Conservation (phyloP, 768 basidiomycete genomes). For the Phlebiopsis gigantea region DNA sequence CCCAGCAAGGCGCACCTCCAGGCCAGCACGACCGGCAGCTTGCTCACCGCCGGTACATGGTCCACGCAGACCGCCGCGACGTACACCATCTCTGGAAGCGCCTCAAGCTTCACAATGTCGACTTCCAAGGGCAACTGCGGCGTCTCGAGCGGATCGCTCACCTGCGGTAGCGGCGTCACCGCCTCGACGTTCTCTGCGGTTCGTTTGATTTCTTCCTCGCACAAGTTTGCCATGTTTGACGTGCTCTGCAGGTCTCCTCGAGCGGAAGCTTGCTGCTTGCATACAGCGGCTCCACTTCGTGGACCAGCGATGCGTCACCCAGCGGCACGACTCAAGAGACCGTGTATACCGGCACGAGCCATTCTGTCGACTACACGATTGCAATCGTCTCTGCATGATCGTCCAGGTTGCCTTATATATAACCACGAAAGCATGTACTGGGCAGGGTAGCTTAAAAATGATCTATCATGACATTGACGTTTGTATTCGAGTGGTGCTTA, state of each 20-base stretch:
- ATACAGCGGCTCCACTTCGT: conserved; percentile 43
- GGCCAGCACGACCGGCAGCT: conserved; percentile 41
- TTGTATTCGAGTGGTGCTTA: background rate
- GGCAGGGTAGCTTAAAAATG: background rate
- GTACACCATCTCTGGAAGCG: conserved; percentile 42
- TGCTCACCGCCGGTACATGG: conserved; percentile 54
- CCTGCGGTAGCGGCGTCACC: conserved; percentile 46
- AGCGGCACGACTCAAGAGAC: conserved; percentile 40
- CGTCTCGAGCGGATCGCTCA: conserved; percentile 38
- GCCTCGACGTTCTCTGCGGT: conserved; percentile 49
- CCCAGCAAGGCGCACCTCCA: conserved; percentile 44
- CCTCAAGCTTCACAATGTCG: conserved; percentile 49
- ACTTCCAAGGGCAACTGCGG: conserved; percentile 57
- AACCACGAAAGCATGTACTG: background rate
- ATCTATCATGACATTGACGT: background rate
- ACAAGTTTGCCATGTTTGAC: background rate
- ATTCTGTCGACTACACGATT: conserved; percentile 23
- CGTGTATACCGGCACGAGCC: conserved; percentile 27
- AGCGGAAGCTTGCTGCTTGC: conserved; percentile 44
- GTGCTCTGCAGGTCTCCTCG: conserved; percentile 36
- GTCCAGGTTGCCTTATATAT: background rate
- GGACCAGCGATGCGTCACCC: conserved; percentile 45
- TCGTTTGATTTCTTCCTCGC: conserved; percentile 17
- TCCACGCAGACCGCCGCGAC: conserved; percentile 58
- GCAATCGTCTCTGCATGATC: conserved; percentile 19